Evolutionary conservation across 495 filamentous ascomycete genomes (phyloP), one percentile per base, ranked within the genome.

Genomic region (Paragyromitra xinjiangensis): DNA sequence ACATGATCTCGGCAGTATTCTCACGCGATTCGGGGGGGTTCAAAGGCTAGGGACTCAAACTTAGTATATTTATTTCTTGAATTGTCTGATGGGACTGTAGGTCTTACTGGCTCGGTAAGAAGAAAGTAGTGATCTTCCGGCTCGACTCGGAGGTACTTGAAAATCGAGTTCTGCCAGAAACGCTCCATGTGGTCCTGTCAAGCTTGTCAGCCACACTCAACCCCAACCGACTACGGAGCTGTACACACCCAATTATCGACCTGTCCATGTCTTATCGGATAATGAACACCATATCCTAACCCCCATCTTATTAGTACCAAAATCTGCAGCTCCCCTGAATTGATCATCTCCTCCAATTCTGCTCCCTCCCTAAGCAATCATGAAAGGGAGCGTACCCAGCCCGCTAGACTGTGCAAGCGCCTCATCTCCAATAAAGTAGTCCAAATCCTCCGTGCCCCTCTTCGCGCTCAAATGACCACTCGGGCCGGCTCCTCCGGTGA

Each of bases 91-190:
- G 26, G 44, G 24, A 50, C 48, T 26, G 56, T 55, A 61, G 19
- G 44, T 61, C 48, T 64, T 88, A 97, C 94, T 62, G 95, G 95
- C 83, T 99, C 95, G 64, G 95, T 99, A 69, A 99, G 91, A 56
- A 99, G 90, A 85, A 99, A 99, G 85, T 97, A 92, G 83, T 99
- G 95, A 82, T 99, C 95, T 86, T 99, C 95, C 34, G 95, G 95
- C 84, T 99, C 95, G 71, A 99, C 95, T 69, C 95, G 90, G 48
- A 99, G 89, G 83, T 99, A 99, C 84, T 98, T 98, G 88, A 99
- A 99, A 85, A 99, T 99, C 34, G 96, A 98, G 85, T 97, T 98
- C 61, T 96, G 98, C 95, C 95, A 99, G 84, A 97, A 99, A 66
- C 95, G 90, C 83, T 99, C 95, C 95, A 99, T 99, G 78, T 96